These are phyloP conservation scores for Adansonia gregorii DNA, from an alignment of 441 rosid genomes.

Conservation along the genomic window DNA sequence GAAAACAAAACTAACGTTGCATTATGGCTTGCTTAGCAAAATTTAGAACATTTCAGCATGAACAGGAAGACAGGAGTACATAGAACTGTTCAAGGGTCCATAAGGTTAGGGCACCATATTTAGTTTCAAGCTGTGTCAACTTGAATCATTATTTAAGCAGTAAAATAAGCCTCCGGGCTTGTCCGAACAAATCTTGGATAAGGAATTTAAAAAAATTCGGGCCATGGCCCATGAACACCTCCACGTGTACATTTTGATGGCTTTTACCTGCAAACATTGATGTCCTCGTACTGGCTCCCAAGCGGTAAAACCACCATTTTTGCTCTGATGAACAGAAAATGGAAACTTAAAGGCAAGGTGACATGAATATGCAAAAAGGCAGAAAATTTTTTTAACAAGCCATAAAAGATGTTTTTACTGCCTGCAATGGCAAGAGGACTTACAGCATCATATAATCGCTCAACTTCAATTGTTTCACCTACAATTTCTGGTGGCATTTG, in stretches of 20 bases:
- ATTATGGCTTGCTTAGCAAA: not conserved
- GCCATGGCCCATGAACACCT: no score
- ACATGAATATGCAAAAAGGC: constrained; percentile 8
- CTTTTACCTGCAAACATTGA: constrained; percentile 55
- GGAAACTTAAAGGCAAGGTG: constrained; percentile 15
- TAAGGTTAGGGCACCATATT: no score
- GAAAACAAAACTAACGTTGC: not conserved
- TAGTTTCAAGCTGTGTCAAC: no score
- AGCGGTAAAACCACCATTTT: constrained; percentile 53
- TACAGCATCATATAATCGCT: constrained; percentile 41
- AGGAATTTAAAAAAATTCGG: no score
- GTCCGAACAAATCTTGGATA: no score
- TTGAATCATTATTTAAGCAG: no score
- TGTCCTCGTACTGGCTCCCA: constrained; percentile 67
- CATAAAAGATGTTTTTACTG: constrained; percentile 7
- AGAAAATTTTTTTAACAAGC: not conserved
- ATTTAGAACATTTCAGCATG: not conserved
- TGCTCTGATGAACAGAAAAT: constrained; percentile 33
- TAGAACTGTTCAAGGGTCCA: no score
- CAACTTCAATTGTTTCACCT: constrained; percentile 39
- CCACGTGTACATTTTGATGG: not conserved
- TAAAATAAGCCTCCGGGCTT: no score
- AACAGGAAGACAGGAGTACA: not conserved
- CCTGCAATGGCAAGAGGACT: constrained; percentile 46
- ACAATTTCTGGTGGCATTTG: constrained; percentile 39